A percentile compares a stretch with the other conserved stretches of the same genome.
Evolutionary conservation across 2,329 filamentous ascomycete genomes (phyloP).

Genomic region (Ilyonectria destructans): DNA sequence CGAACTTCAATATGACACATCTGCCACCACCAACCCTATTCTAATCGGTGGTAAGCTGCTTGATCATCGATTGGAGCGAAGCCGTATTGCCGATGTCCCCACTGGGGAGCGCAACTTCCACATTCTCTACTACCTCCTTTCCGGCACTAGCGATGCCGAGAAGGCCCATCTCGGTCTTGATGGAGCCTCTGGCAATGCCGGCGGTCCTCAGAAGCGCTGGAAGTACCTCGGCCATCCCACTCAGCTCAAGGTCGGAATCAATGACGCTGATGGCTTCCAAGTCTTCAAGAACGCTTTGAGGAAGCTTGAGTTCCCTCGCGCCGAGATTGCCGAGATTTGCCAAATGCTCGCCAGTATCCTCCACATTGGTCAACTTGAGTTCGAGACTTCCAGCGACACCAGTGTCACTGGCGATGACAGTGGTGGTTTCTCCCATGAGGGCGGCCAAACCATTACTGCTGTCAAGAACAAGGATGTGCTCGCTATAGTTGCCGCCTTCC

Average conservation of each 20-base stretch:
- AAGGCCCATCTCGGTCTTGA: slow-evolving; percentile 85
- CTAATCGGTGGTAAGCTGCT: slow-evolving; percentile 95
- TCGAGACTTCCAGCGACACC: slow-evolving; percentile 86
- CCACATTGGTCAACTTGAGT: slow-evolving; percentile 98
- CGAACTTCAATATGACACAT: slow-evolving; percentile 96
- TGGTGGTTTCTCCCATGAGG: slow-evolving; percentile 96
- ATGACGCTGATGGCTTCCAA: slow-evolving; percentile 95
- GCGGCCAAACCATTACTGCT: slow-evolving; percentile 86
- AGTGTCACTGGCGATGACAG: slow-evolving; percentile 89
- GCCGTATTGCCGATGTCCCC: slow-evolving; percentile 91
- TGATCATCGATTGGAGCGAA: slow-evolving; percentile 93
- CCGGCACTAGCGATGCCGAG: slow-evolving; percentile 92
- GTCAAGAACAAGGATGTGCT: slow-evolving; percentile 96
- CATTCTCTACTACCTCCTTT: slow-evolving; percentile 93
- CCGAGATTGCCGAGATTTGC: slow-evolving; percentile 96
- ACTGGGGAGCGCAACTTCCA: slow-evolving; percentile 98
- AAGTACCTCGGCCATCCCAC: slow-evolving; percentile 96
- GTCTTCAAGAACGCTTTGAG: slow-evolving; percentile 96
- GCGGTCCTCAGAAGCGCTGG: slow-evolving; percentile 84
- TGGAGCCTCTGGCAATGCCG: slow-evolving; percentile 62
- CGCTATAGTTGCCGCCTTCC: slow-evolving; percentile 90
- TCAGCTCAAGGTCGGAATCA: slow-evolving; percentile 96
- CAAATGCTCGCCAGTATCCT: slow-evolving; percentile 94
- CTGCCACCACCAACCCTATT: slow-evolving; percentile 86
- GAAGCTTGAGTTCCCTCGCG: slow-evolving; percentile 93